Base-by-base conservation (phyloP, 495 filamentous ascomycete species). In the Daldinia decipiens region DNA sequence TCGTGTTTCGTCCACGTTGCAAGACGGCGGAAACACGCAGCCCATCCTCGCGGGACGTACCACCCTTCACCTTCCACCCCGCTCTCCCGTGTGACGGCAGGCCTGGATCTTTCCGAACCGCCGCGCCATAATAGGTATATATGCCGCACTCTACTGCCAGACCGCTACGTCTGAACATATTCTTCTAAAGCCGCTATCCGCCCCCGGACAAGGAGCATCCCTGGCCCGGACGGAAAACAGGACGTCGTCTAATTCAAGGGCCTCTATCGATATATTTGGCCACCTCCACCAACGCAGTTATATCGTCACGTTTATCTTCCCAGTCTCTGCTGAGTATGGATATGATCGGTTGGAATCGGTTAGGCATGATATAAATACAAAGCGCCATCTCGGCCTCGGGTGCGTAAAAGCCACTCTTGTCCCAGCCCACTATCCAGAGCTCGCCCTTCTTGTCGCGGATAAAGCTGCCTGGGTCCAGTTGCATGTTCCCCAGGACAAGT, bases 1-100 rank as follows among this genome's bases (percentile, higher is more conserved):
- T 63, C 57, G 64, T 69, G 64, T 54, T 73, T 70, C 61, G 62
- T 53, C 59, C 59, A 67, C 62, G 67, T 63, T 62, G 62, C 67
- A 71, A 59, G 59, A 32, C 39, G 38, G 31, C 66, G 62, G 71
- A 21, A 65, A 59, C 61, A 27, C 40, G 53, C 62, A 70, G 57
- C 59, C 15, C 36, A 55, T 67, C 67, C 59, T 67, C 62, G 65
- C 59, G 60, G 65, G 34, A 68, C 40, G 65, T 72, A 53, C 40
- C 29, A 64, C 65, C 36, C 36, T 65, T 39, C 24, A 50, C 56
- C 59, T 31, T 1, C 52, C 31, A 9, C 56, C 47, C 50, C 34
- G 31, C 24, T 1, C 26, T 24, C 24, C 64, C 55, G 69, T 68
- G 19, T 32, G 55, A 68, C 69, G 36, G 64, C 69, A 61, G 15